Evolutionary conservation across 2,329 filamentous ascomycete genomes (phyloP).

Genomic region (Penicillium freii): DNA sequence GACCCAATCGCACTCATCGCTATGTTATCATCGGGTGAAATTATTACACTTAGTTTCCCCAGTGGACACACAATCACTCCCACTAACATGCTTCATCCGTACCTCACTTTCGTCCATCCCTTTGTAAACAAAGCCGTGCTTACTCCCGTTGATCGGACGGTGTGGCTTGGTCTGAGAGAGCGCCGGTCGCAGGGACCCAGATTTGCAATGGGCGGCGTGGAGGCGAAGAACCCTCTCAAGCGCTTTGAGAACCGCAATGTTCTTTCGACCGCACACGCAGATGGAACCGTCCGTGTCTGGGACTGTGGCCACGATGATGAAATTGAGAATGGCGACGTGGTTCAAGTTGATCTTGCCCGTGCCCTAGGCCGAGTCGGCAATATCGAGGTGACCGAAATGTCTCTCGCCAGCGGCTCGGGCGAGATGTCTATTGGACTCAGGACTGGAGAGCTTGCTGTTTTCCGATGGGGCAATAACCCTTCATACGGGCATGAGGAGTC

Average conservation of each 20-base stretch:
- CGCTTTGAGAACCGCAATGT: constrained; percentile 81
- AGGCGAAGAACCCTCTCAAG: constrained; percentile 66
- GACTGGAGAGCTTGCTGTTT: constrained; percentile 82
- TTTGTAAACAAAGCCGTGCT: constrained; percentile 74
- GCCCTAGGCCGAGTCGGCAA: constrained; percentile 76
- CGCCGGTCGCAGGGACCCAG: constrained; percentile 73
- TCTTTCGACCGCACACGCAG: constrained; percentile 81
- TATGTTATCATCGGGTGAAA: constrained; percentile 78
- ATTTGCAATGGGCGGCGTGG: constrained; percentile 75
- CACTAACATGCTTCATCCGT: constrained; percentile 88
- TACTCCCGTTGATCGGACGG: constrained; percentile 70
- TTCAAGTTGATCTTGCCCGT: constrained; percentile 84
- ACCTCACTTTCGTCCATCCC: constrained; percentile 82
- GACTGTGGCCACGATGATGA: constrained; percentile 89
- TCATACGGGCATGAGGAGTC: constrained; percentile 64
- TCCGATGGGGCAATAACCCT: constrained; percentile 81
- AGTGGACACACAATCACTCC: constrained; percentile 87
- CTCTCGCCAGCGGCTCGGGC: constrained; percentile 73
- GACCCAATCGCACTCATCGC: constrained; percentile 85
- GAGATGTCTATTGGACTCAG: constrained; percentile 81
- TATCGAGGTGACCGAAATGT: constrained; percentile 74
- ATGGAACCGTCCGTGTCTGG: constrained; percentile 90
- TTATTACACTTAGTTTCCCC: constrained; percentile 87
- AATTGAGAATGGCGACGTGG: constrained; percentile 76
- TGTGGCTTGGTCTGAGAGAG: constrained; percentile 91